Conservation (phyloP, 352 stramenopile species). For the Phytophthora megakarya region DNA sequence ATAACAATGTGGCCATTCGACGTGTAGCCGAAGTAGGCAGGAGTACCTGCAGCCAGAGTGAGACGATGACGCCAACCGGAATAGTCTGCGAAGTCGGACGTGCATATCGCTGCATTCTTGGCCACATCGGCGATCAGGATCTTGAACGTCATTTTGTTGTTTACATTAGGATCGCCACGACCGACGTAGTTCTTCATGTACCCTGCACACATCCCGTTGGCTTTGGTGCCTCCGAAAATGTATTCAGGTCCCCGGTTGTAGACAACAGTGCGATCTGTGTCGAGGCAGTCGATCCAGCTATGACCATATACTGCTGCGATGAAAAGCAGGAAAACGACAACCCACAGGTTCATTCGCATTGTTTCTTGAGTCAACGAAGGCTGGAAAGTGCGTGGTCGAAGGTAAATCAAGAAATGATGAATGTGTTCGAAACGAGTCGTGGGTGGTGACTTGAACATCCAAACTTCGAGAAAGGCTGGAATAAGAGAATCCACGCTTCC, state of each 20-base stretch:
- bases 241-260: constrained; percentile 63
- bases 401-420: constrained; percentile 25
- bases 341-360: constrained; percentile 19
- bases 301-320: constrained; percentile 37
- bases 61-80: constrained; percentile 49
- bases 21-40: constrained; percentile 68
- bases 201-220: constrained; percentile 55
- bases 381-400: constrained; percentile 16
- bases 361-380: not conserved
- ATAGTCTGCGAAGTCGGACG: constrained; percentile 39
- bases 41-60: constrained; percentile 42
- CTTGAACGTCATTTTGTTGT: constrained; percentile 53
- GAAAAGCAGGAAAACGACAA: constrained; percentile 24
- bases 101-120: constrained; percentile 40
- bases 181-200: constrained; percentile 75
- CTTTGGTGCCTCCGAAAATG: constrained; percentile 49
- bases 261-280: constrained; percentile 55
- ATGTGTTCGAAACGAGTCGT: constrained; percentile 18
- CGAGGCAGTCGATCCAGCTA: constrained; percentile 79
- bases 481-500: constrained; percentile 24
- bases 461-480: constrained; percentile 32
- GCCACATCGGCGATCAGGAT: constrained; percentile 59
- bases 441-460: constrained; percentile 15
- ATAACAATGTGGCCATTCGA: constrained; percentile 67
- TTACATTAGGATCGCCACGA: constrained; percentile 49